Percentiles rank a stretch among this genome's conserved stretches.
Conservation (phyloP, 2,329 filamentous ascomycete genomes). For the Calonectria hongkongensis region DNA sequence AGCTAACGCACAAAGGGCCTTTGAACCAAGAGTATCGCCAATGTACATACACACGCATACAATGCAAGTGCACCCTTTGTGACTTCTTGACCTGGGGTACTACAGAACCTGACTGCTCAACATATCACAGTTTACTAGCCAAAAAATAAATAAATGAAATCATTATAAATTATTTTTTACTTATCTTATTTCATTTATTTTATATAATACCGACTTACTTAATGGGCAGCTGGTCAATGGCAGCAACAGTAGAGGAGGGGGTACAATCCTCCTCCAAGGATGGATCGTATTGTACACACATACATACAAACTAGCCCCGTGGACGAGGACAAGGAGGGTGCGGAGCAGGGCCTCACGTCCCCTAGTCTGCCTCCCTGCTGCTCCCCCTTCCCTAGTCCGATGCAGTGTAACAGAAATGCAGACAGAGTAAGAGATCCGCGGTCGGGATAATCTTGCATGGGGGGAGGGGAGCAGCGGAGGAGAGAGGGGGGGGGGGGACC, state of each 20-base stretch:
- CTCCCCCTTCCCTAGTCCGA: conserved; percentile 34
- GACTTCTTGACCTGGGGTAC: too few species aligned
- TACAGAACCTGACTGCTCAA: too few species aligned
- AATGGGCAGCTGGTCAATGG: too few species aligned
- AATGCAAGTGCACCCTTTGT: background rate
- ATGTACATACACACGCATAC: background rate
- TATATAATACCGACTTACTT: too few species aligned
- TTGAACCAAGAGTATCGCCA: background rate
- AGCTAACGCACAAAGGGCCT: conserved; percentile 21
- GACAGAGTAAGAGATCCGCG: conserved; percentile 51
- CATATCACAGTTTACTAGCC: too few species aligned
- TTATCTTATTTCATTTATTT: too few species aligned
- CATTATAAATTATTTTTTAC: too few species aligned
- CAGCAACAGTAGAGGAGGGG: too few species aligned
- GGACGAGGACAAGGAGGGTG: background rate
- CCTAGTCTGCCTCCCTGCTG: conserved; percentile 4
- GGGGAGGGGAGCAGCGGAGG: background rate
- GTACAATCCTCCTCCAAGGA: too few species aligned
- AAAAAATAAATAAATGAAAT: too few species aligned
- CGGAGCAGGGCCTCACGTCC: conserved; percentile 20
- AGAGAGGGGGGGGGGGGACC: conserved; percentile 23
- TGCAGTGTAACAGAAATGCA: conserved; percentile 51
- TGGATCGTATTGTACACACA: background rate
- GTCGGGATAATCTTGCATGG: conserved; percentile 49
- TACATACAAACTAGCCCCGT: background rate